Percentiles rank a stretch among this genome's conserved stretches.
These are phyloP conservation scores for Lepidium aucheri DNA, from an alignment of 345 rosid species.

Conservation along the genomic window DNA sequence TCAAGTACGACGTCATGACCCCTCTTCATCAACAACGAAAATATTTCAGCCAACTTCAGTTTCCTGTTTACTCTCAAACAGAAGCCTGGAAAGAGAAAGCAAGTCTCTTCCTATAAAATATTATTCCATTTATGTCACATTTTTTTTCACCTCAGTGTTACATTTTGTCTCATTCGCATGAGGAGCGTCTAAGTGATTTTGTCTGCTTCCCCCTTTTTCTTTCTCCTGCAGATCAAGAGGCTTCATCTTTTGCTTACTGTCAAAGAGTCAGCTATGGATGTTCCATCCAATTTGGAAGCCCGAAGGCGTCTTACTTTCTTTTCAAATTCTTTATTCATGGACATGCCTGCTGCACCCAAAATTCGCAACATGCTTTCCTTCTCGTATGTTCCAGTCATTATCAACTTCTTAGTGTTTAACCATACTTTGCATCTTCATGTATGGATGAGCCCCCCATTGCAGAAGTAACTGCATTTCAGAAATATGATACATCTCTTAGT, in stretches of 20 bases:
- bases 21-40: conserved; percentile 44
- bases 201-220: background rate
- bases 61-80: conserved; percentile 36
- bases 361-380: conserved; percentile 61
- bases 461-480: background rate
- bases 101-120: conserved; percentile 14
- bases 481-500: background rate
- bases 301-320: conserved; percentile 62
- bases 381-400: conserved; percentile 34
- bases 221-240: conserved; percentile 38
- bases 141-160: background rate
- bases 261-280: conserved; percentile 65
- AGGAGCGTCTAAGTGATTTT: background rate
- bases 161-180: background rate
- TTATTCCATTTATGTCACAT: background rate
- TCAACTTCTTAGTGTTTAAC: conserved; percentile 2
- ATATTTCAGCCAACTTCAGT: conserved; percentile 35
- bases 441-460: background rate
- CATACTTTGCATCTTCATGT: conserved; percentile 3
- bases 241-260: conserved; percentile 52
- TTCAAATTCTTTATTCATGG: conserved; percentile 63
- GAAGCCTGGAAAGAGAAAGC: conserved; percentile 57
- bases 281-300: conserved; percentile 64
- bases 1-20: conserved; percentile 44
- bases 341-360: conserved; percentile 61